Evolutionary conservation across 2,329 filamentous ascomycete genomes (phyloP).

Genomic region (Talaromyces sp.): DNA sequence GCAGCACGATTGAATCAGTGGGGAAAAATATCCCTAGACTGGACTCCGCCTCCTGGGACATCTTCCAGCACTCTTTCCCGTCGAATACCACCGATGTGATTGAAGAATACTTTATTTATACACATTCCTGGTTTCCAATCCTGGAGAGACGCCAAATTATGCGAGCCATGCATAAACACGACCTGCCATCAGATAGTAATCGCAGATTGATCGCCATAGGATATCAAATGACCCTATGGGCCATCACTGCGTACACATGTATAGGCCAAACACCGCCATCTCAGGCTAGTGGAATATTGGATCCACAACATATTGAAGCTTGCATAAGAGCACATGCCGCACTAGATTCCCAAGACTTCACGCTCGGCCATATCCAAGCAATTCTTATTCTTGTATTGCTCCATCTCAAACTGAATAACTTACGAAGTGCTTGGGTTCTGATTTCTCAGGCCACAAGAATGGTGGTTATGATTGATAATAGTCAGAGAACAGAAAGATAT

Average conservation of each 20-base stretch:
- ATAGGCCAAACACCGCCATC: background rate
- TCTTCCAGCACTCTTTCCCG: constrained; percentile 9
- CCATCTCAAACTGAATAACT: constrained; percentile 50
- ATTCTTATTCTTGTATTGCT: constrained; percentile 54
- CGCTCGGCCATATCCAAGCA: constrained; percentile 45
- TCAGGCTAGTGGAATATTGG: background rate
- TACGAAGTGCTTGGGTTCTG: constrained; percentile 54
- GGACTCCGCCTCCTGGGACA: background rate
- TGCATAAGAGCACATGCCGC: constrained; percentile 10
- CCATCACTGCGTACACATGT: background rate
- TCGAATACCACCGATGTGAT: constrained; percentile 41
- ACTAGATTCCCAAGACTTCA: constrained; percentile 36
- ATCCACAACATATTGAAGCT: background rate
- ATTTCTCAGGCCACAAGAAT: background rate
- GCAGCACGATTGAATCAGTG: no score
- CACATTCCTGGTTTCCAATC: constrained; percentile 67
- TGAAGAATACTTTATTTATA: constrained; percentile 66
- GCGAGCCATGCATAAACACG: constrained; percentile 39
- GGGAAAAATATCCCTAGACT: no score
- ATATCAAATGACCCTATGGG: constrained; percentile 2
- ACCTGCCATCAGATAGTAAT: constrained; percentile 14
- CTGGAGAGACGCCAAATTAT: constrained; percentile 58
- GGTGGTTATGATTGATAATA: background rate
- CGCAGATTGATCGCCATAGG: background rate
- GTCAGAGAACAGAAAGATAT: background rate